These are phyloP conservation scores for Macrolepiota dolichaula DNA, from an alignment of 768 basidiomycete species.

Conservation along the genomic window DNA sequence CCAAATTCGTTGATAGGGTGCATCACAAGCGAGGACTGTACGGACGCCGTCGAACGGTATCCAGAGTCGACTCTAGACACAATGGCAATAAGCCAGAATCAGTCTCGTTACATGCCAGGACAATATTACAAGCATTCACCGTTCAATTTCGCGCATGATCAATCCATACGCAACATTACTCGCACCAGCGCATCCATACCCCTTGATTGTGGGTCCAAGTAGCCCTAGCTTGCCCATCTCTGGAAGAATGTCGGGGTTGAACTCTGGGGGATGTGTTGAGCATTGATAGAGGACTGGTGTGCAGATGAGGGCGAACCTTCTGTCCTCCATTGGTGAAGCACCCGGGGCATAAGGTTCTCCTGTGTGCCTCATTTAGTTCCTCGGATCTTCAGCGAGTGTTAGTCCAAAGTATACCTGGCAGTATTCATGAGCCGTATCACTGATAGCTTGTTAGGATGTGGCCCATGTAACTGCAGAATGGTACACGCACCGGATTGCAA, in stretches of 20 bases:
- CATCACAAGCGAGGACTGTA: conserved; percentile 97
- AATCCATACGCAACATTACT: conserved; percentile 92
- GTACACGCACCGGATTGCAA: conserved; percentile 69
- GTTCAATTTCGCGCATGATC: conserved; percentile 90
- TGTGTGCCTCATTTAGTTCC: conserved; percentile 24
- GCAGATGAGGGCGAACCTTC: conserved; percentile 52
- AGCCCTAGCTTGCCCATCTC: conserved; percentile 94
- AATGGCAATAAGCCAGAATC: neutral
- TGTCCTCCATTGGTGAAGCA: conserved; percentile 84
- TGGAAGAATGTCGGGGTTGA: conserved; percentile 69
- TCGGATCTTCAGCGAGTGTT: neutral
- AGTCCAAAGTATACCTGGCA: conserved; percentile 56
- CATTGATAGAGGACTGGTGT: neutral
- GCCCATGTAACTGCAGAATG: neutral
- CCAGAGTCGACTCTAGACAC: conserved; percentile 84
- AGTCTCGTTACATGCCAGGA: neutral
- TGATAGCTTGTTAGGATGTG: conserved; percentile 24
- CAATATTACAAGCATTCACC: conserved; percentile 38
- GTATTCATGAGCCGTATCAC: conserved; percentile 76
- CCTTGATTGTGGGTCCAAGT: conserved; percentile 88
- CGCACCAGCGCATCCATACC: conserved; percentile 91
- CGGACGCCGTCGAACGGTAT: conserved; percentile 91
- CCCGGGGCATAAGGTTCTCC: conserved; percentile 83
- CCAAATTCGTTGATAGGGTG: conserved; percentile 91
- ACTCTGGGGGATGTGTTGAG: conserved; percentile 43